Conservation (phyloP, 768 basidiomycete species). For the Russula sp. region DNA sequence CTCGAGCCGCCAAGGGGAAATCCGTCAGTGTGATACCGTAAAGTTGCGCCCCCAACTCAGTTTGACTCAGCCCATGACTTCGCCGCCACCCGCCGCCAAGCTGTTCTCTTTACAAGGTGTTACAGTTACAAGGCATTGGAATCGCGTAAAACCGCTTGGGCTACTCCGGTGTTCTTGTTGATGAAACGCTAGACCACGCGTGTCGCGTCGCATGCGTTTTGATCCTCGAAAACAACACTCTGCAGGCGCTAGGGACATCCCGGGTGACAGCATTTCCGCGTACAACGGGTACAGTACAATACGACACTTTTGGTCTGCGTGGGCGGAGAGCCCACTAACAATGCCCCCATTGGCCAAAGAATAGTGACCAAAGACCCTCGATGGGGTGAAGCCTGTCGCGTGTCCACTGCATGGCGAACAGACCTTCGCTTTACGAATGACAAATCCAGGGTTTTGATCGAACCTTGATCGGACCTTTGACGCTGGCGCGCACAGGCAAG, state of each 20-base stretch:
- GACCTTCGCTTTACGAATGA: neutral
- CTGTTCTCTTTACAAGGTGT: neutral
- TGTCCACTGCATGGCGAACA: neutral
- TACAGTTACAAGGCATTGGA: neutral
- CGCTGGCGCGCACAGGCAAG: neutral
- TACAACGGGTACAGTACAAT: neutral
- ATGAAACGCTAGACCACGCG: neutral
- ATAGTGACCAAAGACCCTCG: neutral
- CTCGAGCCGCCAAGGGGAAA: neutral
- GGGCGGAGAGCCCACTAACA: neutral
- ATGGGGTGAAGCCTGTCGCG: neutral
- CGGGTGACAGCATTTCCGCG: neutral
- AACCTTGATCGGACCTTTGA: neutral
- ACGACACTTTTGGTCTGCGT: neutral
- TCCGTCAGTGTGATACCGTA: conserved; percentile 2
- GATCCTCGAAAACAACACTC: neutral
- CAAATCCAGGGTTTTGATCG: conserved; percentile 1
- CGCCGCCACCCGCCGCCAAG: neutral
- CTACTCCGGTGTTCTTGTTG: neutral
- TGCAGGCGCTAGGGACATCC: neutral
- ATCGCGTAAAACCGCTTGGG: conserved; percentile 9
- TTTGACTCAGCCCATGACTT: conserved; percentile 14
- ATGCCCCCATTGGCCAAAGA: neutral
- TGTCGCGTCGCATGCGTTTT: neutral
- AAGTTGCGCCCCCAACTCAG: neutral